These are phyloP conservation scores for Colletotrichum karsti DNA, from an alignment of 2,329 filamentous ascomycete species.

Conservation along the genomic window DNA sequence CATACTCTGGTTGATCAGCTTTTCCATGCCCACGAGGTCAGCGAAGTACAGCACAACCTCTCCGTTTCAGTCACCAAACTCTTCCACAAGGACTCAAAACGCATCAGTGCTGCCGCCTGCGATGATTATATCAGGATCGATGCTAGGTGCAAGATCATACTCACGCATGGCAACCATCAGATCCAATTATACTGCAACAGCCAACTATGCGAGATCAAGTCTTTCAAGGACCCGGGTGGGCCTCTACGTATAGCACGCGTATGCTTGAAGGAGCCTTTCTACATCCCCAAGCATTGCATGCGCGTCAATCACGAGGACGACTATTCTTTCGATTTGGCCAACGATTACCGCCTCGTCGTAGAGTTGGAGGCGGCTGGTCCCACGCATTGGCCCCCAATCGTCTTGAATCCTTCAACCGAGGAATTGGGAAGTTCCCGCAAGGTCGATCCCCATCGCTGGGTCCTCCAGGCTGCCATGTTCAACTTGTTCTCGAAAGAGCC, in stretches of 20 bases:
- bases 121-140: constrained; percentile 39
- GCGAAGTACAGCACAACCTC: constrained; percentile 50
- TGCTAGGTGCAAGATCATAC: constrained; percentile 53
- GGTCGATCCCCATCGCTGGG: constrained; percentile 40
- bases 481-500: constrained; percentile 50
- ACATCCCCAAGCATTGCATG: constrained; percentile 61
- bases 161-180: constrained; percentile 38
- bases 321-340: constrained; percentile 54
- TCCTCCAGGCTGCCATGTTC: constrained; percentile 50
- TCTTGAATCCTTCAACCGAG: constrained; percentile 2
- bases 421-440: constrained; percentile 17
- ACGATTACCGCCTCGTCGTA: constrained; percentile 58
- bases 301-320: constrained; percentile 57
- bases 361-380: constrained; percentile 62
- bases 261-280: constrained; percentile 57
- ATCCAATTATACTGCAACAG: constrained; percentile 60
- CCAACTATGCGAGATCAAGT: constrained; percentile 61
- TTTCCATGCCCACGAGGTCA: constrained; percentile 38
- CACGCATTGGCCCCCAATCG: constrained; percentile 60
- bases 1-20: constrained; percentile 42
- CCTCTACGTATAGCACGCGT: constrained; percentile 57
- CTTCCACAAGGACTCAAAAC: constrained; percentile 51
- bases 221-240: constrained; percentile 57
- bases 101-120: constrained; percentile 35
- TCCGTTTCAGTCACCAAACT: constrained; percentile 63